Conservation (phyloP, 2,329 filamentous ascomycete species). For the Xylariaceae sp. region DNA sequence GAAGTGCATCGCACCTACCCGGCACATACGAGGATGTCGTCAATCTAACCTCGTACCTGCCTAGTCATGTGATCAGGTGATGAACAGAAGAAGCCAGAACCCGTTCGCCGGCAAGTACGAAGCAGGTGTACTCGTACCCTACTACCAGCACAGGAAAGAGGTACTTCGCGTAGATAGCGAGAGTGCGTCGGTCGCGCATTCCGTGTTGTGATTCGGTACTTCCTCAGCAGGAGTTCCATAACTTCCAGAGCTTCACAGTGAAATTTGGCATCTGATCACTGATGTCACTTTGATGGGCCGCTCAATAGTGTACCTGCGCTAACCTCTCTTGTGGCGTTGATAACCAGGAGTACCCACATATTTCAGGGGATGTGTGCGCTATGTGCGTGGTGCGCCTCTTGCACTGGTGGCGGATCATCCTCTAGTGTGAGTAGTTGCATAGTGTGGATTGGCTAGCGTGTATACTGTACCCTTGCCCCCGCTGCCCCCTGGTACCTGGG, state of each 20-base stretch:
- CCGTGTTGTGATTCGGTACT: background rate
- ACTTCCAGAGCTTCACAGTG: background rate
- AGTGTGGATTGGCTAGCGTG: background rate
- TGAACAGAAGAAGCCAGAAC: background rate
- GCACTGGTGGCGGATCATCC: background rate
- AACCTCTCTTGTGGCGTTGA: background rate
- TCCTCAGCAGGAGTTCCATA: background rate
- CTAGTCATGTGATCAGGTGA: background rate
- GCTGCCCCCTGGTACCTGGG: background rate
- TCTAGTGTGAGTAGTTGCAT: background rate
- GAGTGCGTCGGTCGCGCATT: background rate
- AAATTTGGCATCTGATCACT: background rate
- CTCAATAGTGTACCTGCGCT: background rate
- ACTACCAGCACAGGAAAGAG: background rate
- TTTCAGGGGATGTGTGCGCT: slow-evolving; percentile 9
- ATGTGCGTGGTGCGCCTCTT: background rate
- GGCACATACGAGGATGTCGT: no score
- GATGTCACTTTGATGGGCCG: background rate
- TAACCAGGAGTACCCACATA: slow-evolving; percentile 2
- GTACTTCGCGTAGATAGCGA: background rate
- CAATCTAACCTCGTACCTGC: background rate
- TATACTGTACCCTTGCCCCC: background rate
- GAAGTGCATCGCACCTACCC: background rate
- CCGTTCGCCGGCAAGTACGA: no score
- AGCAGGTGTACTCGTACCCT: no score